Evolutionary conservation across 805 yeast species (phyloP).

Genomic region (Schwanniomyces yamadae): DNA sequence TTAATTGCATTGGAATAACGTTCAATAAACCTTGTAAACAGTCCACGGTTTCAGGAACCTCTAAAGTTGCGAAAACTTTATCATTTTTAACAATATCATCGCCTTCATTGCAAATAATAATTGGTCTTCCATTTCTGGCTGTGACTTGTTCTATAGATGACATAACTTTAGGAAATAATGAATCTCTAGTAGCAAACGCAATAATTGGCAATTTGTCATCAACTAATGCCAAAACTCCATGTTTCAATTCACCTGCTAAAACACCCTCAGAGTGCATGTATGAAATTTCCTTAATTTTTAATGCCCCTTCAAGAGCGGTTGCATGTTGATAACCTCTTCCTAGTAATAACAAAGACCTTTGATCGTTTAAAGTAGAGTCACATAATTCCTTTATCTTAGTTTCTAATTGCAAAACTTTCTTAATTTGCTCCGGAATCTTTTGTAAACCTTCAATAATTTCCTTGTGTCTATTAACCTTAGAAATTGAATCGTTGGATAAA

Average conservation of each 20-base stretch:
- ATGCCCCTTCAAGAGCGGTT: conserved; percentile 96
- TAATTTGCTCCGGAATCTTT: conserved; percentile 82
- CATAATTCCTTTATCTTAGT: conserved; percentile 74
- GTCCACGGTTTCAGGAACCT: conserved; percentile 94
- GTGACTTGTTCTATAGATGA: conserved; percentile 95
- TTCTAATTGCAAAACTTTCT: conserved; percentile 70
- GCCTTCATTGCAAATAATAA: conserved; percentile 82
- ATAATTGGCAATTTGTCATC: conserved; percentile 92
- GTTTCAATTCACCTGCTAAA: conserved; percentile 97
- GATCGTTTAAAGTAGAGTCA: conserved; percentile 66
- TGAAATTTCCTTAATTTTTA: conserved; percentile 96
- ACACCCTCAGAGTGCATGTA: conserved; percentile 99
- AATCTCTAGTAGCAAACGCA: conserved; percentile 94
- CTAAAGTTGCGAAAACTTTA: conserved; percentile 66
- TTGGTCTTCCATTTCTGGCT: conserved; percentile 97
- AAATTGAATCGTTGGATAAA: conserved; percentile 87
- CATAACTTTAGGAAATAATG: conserved; percentile 92
- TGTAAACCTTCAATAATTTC: conserved; percentile 86
- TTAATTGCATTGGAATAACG: conserved; percentile 91
- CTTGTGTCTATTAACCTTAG: conserved; percentile 69
- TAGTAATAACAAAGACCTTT: conserved; percentile 82
- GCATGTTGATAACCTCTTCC: conserved; percentile 99
- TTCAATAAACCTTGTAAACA: conserved; percentile 96
- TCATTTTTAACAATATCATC: conserved; percentile 60
- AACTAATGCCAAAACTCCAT: conserved; percentile 95